Base-by-base conservation (phyloP, 306 rosid species). In the Delonix regia region DNA sequence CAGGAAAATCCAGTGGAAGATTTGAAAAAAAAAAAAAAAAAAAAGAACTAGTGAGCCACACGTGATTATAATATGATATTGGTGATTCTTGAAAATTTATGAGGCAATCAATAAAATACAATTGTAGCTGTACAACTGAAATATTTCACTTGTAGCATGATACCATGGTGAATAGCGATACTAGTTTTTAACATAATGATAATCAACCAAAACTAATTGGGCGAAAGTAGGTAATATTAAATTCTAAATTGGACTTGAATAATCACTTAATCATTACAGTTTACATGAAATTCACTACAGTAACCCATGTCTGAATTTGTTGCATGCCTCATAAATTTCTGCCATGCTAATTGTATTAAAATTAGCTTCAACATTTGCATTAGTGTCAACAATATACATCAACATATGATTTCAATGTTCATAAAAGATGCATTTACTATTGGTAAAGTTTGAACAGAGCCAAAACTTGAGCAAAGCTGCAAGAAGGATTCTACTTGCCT, bases 401-500 rank as follows among this genome's bases (percentile, higher is more conserved):
- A 36, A 16, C 47, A 59, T 49, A 60, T 63, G 25, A 22, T 56
- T 80, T 27, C 25, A 2, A 67, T 67, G 22, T 49, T 69, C 28
- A 48, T 61, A 57, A 65, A 65, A 48, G 69, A 25, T 59, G 12
- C 70, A 60, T 30, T 38, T 73, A 30, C 74, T 10, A 19, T 15
- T 19, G 59, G 34, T 24, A 44, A 67, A 62, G 18, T 48, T 34
- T 70, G 11, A 69, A 30, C 12, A 44, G 45, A 67, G 21, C 62
- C 57, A 44, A 64, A 73, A n/a, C 25, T 45, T 3, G 44, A 64
- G 30, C 34, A 73, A 77, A 77, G 71, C 9, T 13, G 39, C 19
- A 36, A 73, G 41, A 25, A 81, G 39, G 51, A 66, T 38, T 82
- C 15, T 24, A 84, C 93, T 88, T 90, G 73, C 99, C 97, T 89